Evolutionary conservation across 345 rosid genomes (phyloP).

Genomic region (Garcia nutans): DNA sequence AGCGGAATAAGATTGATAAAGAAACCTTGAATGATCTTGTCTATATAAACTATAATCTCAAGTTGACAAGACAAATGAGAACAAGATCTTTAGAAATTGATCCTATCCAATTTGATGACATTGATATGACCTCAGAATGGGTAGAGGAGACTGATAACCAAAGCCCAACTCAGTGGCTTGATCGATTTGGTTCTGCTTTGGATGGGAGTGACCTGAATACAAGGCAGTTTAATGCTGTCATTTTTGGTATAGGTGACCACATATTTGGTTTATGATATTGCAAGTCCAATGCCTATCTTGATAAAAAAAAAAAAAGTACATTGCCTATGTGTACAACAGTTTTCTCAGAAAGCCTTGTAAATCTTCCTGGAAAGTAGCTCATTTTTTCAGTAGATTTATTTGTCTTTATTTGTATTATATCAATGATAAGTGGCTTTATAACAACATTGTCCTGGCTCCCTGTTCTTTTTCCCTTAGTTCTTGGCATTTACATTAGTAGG

Average conservation of each 20-base stretch:
- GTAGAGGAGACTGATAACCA: constrained; percentile 75
- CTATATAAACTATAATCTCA: constrained; percentile 73
- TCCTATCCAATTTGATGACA: constrained; percentile 64
- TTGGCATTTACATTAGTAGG: no score
- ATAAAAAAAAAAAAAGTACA: no score
- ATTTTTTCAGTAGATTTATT: neutral
- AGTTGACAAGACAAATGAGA: constrained; percentile 57
- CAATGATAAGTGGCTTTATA: neutral
- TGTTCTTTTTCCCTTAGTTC: no score
- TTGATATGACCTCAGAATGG: constrained; percentile 95
- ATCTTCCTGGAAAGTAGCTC: neutral
- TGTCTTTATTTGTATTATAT: neutral
- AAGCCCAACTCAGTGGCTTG: constrained; percentile 81
- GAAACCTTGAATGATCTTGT: constrained; percentile 63
- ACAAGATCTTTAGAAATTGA: constrained; percentile 51
- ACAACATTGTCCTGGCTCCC: no score
- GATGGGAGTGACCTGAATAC: constrained; percentile 85
- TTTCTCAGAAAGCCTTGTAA: neutral
- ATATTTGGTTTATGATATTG: constrained; percentile 61
- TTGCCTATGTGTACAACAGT: neutral
- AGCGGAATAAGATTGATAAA: constrained; percentile 79
- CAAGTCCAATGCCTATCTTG: neutral
- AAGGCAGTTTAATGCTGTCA: constrained; percentile 63
- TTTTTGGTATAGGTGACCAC: constrained; percentile 57
- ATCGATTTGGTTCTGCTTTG: constrained; percentile 67